phyloP scores from a whole-genome alignment of 352 stramenopile genomes.

The Globisporangium iwayamae region DNA sequence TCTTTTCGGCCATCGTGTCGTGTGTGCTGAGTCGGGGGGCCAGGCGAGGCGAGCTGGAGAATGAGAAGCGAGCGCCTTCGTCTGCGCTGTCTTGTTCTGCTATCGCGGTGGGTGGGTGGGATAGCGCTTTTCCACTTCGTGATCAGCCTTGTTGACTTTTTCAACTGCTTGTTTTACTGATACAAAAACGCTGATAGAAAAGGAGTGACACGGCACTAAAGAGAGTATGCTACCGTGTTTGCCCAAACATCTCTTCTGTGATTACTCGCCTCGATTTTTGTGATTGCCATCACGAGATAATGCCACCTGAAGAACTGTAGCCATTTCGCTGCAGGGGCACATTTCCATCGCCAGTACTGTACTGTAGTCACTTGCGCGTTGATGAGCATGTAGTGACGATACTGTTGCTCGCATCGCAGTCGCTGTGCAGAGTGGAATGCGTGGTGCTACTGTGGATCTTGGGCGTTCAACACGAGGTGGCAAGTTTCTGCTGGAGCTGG shows the following conservation, averaged over 20 bases:
- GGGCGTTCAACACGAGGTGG: too few relatives aligned
- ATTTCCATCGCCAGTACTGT: too few relatives aligned
- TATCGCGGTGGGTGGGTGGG: background rate
- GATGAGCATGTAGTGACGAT: too few relatives aligned
- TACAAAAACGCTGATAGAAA: background rate
- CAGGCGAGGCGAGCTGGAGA: background rate
- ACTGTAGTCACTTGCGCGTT: too few relatives aligned
- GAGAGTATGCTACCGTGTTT: background rate
- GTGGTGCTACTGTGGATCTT: too few relatives aligned
- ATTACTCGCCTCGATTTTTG: too few relatives aligned
- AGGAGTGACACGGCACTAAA: conserved; percentile 1
- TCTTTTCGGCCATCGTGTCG: conserved; percentile 9
- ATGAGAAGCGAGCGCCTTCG: background rate
- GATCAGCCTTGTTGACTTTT: background rate
- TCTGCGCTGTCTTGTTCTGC: background rate
- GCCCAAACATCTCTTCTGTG: background rate
- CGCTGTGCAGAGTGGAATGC: too few relatives aligned
- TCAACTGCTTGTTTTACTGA: background rate
- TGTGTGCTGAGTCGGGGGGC: background rate
- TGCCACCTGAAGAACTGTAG: background rate
- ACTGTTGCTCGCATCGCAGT: too few relatives aligned
- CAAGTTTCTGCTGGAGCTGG: too few relatives aligned
- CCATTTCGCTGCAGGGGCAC: background rate
- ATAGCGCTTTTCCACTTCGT: too few relatives aligned
- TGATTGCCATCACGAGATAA: background rate